Conservation (phyloP, 371 early-diverging fungal species). For the Sporodiniella umbellata region DNA sequence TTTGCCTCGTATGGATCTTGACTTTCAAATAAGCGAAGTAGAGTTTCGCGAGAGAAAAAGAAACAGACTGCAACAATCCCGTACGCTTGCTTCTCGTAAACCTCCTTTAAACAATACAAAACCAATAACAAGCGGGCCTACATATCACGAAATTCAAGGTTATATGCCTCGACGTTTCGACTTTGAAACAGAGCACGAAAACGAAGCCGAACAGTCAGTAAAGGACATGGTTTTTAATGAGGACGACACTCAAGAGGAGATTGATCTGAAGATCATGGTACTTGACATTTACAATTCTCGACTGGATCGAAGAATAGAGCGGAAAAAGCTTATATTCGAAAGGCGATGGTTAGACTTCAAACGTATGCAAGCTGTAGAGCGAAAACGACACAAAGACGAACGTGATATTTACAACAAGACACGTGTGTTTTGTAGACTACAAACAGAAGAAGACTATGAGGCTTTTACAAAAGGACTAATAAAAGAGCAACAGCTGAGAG, state of each 20-base stretch:
- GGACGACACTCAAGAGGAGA: conserved; percentile 84
- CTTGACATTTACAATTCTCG: conserved; percentile 91
- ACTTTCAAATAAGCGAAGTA: conserved; percentile 40
- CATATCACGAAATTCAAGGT: conserved; percentile 94
- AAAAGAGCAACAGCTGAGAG: conserved; percentile 69
- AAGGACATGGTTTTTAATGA: conserved; percentile 93
- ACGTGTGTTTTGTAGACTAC: conserved; percentile 88
- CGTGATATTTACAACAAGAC: conserved; percentile 73
- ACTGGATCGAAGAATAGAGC: conserved; percentile 79
- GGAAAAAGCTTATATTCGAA: conserved; percentile 87
- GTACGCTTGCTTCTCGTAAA: conserved; percentile 32
- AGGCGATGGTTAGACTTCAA: conserved; percentile 84
- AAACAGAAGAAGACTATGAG: conserved; percentile 82
- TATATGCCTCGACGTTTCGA: conserved; percentile 98
- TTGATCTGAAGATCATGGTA: conserved; percentile 87
- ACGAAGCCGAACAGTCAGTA: conserved; percentile 92
- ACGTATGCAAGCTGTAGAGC: conserved; percentile 75
- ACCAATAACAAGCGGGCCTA: conserved; percentile 81
- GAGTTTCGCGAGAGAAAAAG: conserved; percentile 42
- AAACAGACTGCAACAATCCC: conserved; percentile 40
- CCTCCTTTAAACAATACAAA: conserved; percentile 35
- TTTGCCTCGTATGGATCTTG: conserved; percentile 61
- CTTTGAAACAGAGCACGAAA: conserved; percentile 96
- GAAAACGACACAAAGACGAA: conserved; percentile 82
- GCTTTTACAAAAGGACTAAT: conserved; percentile 77